Evolutionary conservation across 2,329 filamentous ascomycete genomes (phyloP), one percentile per base, ranked within the genome.

Genomic region (Botrytis tulipae): DNA sequence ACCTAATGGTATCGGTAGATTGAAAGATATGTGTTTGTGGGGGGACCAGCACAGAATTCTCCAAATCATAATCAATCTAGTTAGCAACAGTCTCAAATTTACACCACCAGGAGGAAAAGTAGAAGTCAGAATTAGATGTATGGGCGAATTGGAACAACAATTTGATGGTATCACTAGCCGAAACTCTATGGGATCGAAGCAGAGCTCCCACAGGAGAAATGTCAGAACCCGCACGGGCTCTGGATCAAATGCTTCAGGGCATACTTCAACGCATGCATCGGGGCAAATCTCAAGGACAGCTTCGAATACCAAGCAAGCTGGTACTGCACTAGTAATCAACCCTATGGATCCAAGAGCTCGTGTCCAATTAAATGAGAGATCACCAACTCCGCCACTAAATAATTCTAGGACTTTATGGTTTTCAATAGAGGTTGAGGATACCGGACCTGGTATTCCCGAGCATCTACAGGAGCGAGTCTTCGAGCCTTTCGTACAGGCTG

Each of bases 401-500:
- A 86, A 87, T 73, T 88, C 91, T 8, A 90, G 87, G 80, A 87
- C 88, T n/a, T 88, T 93, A 71, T 80, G 90, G 16, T 97, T 97
- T 78, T 92, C 97, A 79, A 97, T 97, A 75, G 92, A 97, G 80
- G 93, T 97, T 0, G 87, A 94, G 80, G 95, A 98, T 77, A 95
- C 91, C 0, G 95, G 95, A 0, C 94, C 94, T 0, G 95, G 95
- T 42, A 97, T 97, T 73, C 89, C 93, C 0, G 88, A 90, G 10
- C 84, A 91, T 76, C 88, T 97, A 82, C 93, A 94, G 78, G 86
- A 93, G 73, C 91, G 91, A 77, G 93, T 98, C 16, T 98, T 98
- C 80, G 95, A 97, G 81, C 95, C 95, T 0, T 98, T 98, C 80
- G 93, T 97, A 0, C 95, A 98, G 82, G 95, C 93, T n/a, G 94